A percentile compares a stretch with the other conserved stretches of the same genome.
phyloP scores from a whole-genome alignment of 1,284 basidiomycete species.

The Pyrrhoderma noxium region DNA sequence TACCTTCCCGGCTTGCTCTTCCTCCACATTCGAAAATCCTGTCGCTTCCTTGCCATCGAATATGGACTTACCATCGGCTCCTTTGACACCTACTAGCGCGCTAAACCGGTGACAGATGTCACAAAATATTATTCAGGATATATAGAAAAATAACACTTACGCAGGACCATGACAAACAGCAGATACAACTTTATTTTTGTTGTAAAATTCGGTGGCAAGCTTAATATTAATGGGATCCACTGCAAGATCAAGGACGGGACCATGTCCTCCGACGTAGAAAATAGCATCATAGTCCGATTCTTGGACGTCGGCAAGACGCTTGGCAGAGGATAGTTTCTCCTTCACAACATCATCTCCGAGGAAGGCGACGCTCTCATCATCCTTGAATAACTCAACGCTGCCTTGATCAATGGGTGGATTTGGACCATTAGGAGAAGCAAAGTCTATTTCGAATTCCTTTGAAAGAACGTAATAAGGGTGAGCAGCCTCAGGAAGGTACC shows the following conservation, averaged over 20 bases:
- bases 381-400: constrained; percentile 55
- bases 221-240: constrained; percentile 49
- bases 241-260: constrained; percentile 64
- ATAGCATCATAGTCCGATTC: constrained; percentile 60
- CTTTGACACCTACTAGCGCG: constrained; percentile 48
- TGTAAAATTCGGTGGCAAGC: constrained; percentile 59
- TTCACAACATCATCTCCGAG: constrained; percentile 51
- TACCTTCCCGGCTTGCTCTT: constrained; percentile 41
- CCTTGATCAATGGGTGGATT: constrained; percentile 64
- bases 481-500: constrained; percentile 70
- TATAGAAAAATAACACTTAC: constrained; percentile 22
- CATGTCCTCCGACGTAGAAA: constrained; percentile 75
- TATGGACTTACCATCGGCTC: constrained; percentile 50
- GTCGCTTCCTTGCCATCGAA: constrained; percentile 56
- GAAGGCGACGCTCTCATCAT: constrained; percentile 56
- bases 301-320: constrained; percentile 55
- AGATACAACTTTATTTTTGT: constrained; percentile 45
- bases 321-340: constrained; percentile 51
- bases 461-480: constrained; percentile 73
- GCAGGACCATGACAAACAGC: constrained; percentile 77
- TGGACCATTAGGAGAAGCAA: constrained; percentile 64
- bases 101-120: constrained; percentile 19
- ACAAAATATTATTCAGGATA: neutral
- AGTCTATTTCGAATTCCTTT: constrained; percentile 53
- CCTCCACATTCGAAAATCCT: constrained; percentile 68